Evolutionary conservation across 176 grass and related monocot species (phyloP), one percentile per base, ranked within the genome.

Genomic region (Saccharum spontaneum): DNA sequence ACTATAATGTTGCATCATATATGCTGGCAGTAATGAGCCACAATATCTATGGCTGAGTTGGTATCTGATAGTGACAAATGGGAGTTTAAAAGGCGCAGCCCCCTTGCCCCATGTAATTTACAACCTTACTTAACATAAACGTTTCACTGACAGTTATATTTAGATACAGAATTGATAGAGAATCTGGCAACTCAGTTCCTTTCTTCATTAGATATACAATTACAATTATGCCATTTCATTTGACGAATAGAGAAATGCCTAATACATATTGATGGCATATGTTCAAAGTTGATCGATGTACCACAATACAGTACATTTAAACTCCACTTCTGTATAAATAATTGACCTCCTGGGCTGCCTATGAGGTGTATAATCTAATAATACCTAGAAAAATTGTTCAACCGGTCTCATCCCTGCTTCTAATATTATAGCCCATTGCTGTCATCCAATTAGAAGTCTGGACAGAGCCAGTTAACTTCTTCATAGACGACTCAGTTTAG

Each of bases 391-490:
- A 76, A 75, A 37, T 2, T 9, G 46, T 52, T 52, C 44, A 75
- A 52, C 72, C 16, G 12, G 10, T n/a, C 22, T 31, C 30, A 52
- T 10, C 49, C 10, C 31, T 37, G 48, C 18, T 59, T 59, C 50
- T 57, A 77, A 59, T 22, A 37, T 38, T 75, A 55, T 76, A 54
- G 18, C 49, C 60, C 41, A 34, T 34, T 79, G 61, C 62, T 67
- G 24, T 67, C 77, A 79, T 48, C 77, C 61, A 79, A 66, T 46
- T 28, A 31, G 40, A 79, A 48, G 16, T 65, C 8, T 79, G 16
- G 77, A 46, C 23, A 45, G 20, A 45, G 41, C 37, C 77, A 79
- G 46, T 66, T 28, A 66, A 46, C 24, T 66, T 16, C 39, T 79
- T 31, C 22, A 31, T 43, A 79, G 22, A 45, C 7, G 23, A 79